phyloP scores from a whole-genome alignment of 495 filamentous ascomycete species.

The Lasiosphaeria miniovina region DNA sequence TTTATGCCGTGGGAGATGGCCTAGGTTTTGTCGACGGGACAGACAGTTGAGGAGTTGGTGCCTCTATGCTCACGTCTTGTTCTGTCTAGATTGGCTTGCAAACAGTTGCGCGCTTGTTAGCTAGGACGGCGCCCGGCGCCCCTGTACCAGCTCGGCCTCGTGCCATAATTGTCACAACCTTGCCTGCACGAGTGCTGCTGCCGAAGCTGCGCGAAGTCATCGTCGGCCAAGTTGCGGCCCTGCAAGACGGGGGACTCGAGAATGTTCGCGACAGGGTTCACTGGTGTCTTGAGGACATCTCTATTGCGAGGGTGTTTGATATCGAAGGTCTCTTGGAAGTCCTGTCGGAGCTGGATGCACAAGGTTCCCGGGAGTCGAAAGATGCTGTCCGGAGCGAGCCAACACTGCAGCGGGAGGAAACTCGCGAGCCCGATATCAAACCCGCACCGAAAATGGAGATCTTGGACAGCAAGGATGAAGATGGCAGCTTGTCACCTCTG shows the following conservation, averaged over 20 bases:
- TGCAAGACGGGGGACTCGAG: conserved; percentile 16
- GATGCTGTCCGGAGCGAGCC: too few species aligned
- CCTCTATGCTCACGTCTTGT: background rate
- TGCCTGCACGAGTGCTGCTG: conserved; percentile 30
- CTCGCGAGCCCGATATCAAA: too few species aligned
- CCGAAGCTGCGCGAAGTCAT: conserved; percentile 34
- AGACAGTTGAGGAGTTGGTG: background rate
- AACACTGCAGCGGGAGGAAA: too few species aligned
- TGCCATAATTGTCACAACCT: conserved; percentile 37
- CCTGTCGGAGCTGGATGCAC: background rate
- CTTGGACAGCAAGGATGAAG: conserved; percentile 38
- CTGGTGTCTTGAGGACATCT: conserved; percentile 47
- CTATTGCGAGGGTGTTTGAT: conserved; percentile 59
- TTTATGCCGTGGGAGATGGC: background rate
- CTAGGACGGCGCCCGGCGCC: background rate
- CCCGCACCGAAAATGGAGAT: conserved; percentile 10
- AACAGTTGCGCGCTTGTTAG: conserved; percentile 29
- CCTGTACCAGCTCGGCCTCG: background rate
- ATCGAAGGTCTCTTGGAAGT: conserved; percentile 57
- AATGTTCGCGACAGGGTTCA: conserved; percentile 17
- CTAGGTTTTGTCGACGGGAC: background rate
- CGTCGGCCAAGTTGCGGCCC: conserved; percentile 21
- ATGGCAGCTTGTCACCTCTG: background rate
- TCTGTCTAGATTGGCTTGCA: conserved; percentile 36
- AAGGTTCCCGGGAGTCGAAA: background rate